phyloP scores from a whole-genome alignment of 345 rosid genomes.

The Hypericum androsaemum region DNA sequence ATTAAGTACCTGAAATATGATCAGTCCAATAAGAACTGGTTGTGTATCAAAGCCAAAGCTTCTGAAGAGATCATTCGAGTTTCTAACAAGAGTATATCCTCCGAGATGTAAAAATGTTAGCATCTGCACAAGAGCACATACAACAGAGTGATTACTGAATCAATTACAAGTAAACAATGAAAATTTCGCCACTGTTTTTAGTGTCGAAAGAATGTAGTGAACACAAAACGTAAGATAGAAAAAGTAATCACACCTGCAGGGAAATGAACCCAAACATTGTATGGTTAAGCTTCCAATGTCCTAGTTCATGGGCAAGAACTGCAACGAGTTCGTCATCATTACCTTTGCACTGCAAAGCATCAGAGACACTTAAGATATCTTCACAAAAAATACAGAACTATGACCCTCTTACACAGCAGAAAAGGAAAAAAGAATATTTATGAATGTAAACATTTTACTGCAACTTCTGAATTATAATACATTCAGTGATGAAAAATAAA shows the following conservation, averaged over 20 bases:
- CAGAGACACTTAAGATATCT: constrained; percentile 1
- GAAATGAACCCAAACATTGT: constrained; percentile 84
- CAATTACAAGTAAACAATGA: no score
- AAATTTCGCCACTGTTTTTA: no score
- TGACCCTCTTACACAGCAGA: background rate
- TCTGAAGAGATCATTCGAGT: constrained; percentile 79
- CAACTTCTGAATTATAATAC: no score
- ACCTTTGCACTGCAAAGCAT: constrained; percentile 56
- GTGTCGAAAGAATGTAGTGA: no score
- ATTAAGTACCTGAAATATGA: constrained; percentile 79
- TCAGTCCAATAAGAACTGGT: constrained; percentile 85
- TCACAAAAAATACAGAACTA: background rate
- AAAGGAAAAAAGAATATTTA: no score
- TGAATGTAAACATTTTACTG: no score
- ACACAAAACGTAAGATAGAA: background rate
- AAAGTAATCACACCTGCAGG: constrained; percentile 45
- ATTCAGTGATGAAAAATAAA: background rate
- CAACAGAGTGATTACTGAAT: no score
- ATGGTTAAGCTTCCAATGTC: constrained; percentile 98
- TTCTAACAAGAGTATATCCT: constrained; percentile 96
- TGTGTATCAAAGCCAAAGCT: constrained; percentile 97
- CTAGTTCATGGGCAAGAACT: constrained; percentile 95
- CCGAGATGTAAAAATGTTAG: constrained; percentile 85
- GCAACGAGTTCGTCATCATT: constrained; percentile 94
- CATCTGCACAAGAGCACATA: constrained; percentile 35